These are phyloP conservation scores for Dryadomyces quercus-mongolicae DNA, from an alignment of 2,329 filamentous ascomycete genomes.

Conservation along the genomic window DNA sequence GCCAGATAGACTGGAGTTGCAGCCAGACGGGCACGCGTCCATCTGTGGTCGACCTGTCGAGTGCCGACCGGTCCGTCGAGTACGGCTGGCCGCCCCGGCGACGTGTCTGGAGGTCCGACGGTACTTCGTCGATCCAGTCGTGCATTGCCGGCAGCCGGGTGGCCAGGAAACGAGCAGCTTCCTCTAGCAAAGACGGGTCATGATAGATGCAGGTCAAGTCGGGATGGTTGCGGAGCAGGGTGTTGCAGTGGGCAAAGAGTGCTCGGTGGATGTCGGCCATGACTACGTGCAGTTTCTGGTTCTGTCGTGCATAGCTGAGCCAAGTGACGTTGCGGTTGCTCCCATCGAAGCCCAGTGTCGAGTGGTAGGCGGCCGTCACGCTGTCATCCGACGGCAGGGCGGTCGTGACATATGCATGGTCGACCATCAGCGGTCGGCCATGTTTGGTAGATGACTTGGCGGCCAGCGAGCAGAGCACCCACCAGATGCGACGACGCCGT, in stretches of 20 bases:
- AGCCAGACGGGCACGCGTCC: constrained; percentile 14
- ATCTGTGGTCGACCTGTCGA: constrained; percentile 16
- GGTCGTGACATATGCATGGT: constrained; percentile 21
- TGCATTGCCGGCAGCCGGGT: not conserved
- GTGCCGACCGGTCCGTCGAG: constrained; percentile 16
- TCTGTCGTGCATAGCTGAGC: constrained; percentile 24
- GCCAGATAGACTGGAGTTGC: constrained; percentile 17
- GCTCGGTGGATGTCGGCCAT: constrained; percentile 19
- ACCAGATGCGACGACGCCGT: constrained; percentile 38
- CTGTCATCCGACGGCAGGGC: constrained; percentile 22
- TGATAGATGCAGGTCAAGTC: constrained; percentile 16
- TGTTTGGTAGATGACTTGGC: constrained; percentile 32
- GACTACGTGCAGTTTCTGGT: constrained; percentile 22
- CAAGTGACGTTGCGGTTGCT: constrained; percentile 20
- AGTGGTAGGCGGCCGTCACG: constrained; percentile 7
- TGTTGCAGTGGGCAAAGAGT: constrained; percentile 16
- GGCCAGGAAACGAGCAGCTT: constrained; percentile 5
- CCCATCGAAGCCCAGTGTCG: constrained; percentile 11
- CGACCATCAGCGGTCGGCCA: constrained; percentile 28
- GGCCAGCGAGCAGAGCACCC: constrained; percentile 35
- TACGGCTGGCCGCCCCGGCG: constrained; percentile 11
- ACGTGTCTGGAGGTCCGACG: not conserved
- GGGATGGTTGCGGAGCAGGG: constrained; percentile 10
- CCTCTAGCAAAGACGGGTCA: constrained; percentile 15
- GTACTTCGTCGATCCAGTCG: not conserved